Evolutionary conservation across 805 yeast genomes (phyloP), one percentile per base, ranked within the genome.

Genomic region (Lipomyces yamanashiensis): DNA sequence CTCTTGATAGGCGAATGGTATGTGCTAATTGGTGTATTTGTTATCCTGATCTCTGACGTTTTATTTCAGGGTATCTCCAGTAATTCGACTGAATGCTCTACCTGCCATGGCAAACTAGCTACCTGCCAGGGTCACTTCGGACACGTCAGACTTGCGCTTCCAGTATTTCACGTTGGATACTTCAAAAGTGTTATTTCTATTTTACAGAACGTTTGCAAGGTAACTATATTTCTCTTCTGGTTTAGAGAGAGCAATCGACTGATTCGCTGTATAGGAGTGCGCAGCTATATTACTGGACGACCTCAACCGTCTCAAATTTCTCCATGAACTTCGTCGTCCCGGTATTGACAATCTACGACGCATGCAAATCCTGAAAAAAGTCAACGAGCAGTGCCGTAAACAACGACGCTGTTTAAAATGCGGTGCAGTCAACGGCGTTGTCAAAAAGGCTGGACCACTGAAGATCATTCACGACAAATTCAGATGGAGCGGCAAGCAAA

Each of bases 61-160:
- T 17, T 47, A n/a, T 39, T 17, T 19, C 52, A 71, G 73, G 99
- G 99, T 74, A 90, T 90, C 2, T 90, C 97, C 6, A 86, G 95
- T 58, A 92, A 90, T 70, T 77, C 87, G n/a, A 80, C 85, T 15
- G 96, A 89, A 74, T 95, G 99, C 80, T 75, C 84, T 13, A 96
- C 98, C 0, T 95, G 99, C 78, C 90, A 86, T 71, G 98, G 98
- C 2, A 86, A 86, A 70, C 79, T 95, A 68, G 96, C 97, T 0
- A 84, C 96, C 1, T 95, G 99, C 76, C 98, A 93, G 78, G 99
- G 99, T 63, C 99, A 95, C 78, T 95, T 95, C 75, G 99, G 99
- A 48, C 97, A 96, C 73, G 85, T 95, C 67, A 85, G 90, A 72
- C 82, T 95, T 58, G 97, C 98, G 0, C 80, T 95, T 51, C 99